Evolutionary conservation across 2,329 filamentous ascomycete species (phyloP).

Genomic region (Phialophora macrospora): DNA sequence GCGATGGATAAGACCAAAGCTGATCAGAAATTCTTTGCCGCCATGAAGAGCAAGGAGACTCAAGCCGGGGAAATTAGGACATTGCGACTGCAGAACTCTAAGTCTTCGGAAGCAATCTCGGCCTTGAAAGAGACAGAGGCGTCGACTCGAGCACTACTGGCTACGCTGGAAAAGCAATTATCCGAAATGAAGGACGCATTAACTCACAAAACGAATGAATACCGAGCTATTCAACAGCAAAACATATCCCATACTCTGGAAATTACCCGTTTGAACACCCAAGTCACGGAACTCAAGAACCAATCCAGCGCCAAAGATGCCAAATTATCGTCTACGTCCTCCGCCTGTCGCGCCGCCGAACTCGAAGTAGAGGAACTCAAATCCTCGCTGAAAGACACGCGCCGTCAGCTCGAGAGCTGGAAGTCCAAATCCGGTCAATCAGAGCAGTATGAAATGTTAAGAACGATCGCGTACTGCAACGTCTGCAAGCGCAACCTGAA

Average conservation of each 20-base stretch:
- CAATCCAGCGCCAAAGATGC: constrained; percentile 77
- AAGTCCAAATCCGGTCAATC: constrained; percentile 55
- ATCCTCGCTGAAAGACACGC: constrained; percentile 74
- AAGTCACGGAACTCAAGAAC: constrained; percentile 76
- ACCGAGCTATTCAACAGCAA: constrained; percentile 74
- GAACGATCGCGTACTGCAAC: constrained; percentile 74
- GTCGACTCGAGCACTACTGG: constrained; percentile 73
- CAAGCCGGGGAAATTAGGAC: constrained; percentile 79
- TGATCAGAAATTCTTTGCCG: constrained; percentile 96
- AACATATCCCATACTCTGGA: constrained; percentile 71
- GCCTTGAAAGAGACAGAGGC: constrained; percentile 90
- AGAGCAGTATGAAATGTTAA: constrained; percentile 36
- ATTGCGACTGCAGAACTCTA: constrained; percentile 79
- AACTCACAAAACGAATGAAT: constrained; percentile 70
- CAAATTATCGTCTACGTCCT: constrained; percentile 67
- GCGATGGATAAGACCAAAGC: constrained; percentile 92
- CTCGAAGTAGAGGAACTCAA: constrained; percentile 79
- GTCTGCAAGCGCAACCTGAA: constrained; percentile 94
- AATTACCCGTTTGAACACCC: constrained; percentile 67
- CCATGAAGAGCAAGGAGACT: constrained; percentile 90
- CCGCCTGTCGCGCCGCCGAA: constrained; percentile 64
- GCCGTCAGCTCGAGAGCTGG: constrained; percentile 84
- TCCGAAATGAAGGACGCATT: constrained; percentile 81
- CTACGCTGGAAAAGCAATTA: constrained; percentile 89
- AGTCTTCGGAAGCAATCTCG: constrained; percentile 90